Percentiles rank a stretch among this genome's conserved stretches.
These are phyloP conservation scores for Tolypocladium pustulatum DNA, from an alignment of 2,329 filamentous ascomycete genomes.

Conservation along the genomic window DNA sequence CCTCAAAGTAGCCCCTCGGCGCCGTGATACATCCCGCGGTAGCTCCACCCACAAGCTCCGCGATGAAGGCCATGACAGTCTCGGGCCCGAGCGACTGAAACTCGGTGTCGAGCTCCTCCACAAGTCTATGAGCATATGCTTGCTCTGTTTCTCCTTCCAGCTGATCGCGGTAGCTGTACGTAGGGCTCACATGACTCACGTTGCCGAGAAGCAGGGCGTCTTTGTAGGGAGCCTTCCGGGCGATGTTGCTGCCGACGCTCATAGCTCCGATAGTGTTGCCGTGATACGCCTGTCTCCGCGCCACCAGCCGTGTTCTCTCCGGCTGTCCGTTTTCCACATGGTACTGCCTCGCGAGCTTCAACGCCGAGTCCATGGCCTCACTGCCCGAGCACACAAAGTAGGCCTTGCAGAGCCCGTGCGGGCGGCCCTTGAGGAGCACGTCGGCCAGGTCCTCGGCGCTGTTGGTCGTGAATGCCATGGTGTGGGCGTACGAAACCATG, in stretches of 20 bases:
- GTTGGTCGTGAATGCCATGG: slow-evolving; percentile 33
- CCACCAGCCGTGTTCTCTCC: slow-evolving; percentile 27
- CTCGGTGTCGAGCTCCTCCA: slow-evolving; percentile 54
- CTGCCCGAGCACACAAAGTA: slow-evolving; percentile 23
- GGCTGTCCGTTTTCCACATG: slow-evolving; percentile 27
- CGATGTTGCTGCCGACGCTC: slow-evolving; percentile 50
- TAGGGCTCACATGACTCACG: slow-evolving; percentile 53
- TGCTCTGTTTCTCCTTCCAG: slow-evolving; percentile 38
- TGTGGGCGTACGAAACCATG: slow-evolving; percentile 35
- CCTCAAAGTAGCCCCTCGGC: slow-evolving; percentile 57
- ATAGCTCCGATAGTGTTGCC: slow-evolving; percentile 52
- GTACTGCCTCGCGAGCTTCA: slow-evolving; percentile 40
- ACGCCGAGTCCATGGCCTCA: slow-evolving; percentile 33
- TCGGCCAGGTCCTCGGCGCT: slow-evolving; percentile 28
- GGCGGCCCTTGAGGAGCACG: slow-evolving; percentile 26
- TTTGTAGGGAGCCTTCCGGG: slow-evolving; percentile 51
- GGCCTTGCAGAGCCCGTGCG: slow-evolving; percentile 23
- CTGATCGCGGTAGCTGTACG: slow-evolving; percentile 53
- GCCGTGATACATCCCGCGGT: slow-evolving; percentile 56
- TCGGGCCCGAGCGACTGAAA: slow-evolving; percentile 54
- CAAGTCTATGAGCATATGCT: slow-evolving; percentile 50
- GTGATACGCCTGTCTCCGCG: slow-evolving; percentile 33
- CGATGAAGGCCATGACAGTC: slow-evolving; percentile 61
- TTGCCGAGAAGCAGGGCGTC: slow-evolving; percentile 21
- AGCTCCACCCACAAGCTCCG: slow-evolving; percentile 64